Percentiles rank a stretch among this genome's conserved stretches.
Evolutionary conservation across 2,329 filamentous ascomycete genomes (phyloP).

Genomic region (Beauveria sp.): DNA sequence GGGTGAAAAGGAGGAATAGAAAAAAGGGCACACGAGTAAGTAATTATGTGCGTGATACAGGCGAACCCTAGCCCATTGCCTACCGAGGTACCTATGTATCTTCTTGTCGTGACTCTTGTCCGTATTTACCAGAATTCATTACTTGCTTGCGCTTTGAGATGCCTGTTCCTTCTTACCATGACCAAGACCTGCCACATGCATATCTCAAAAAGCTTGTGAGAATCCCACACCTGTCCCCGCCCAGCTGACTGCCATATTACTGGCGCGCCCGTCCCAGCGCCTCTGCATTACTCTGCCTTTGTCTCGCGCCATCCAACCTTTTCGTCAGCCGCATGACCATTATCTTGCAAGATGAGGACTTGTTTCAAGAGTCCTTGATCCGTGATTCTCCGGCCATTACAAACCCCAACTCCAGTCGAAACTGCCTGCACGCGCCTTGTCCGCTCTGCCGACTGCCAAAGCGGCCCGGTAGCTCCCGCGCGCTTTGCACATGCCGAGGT

Average conservation of each 20-base stretch:
- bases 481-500: conserved; percentile 4
- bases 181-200: background rate
- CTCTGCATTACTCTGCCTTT: background rate
- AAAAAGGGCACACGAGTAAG: background rate
- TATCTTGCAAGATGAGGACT: background rate
- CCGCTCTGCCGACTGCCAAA: background rate
- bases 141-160: too few relatives aligned
- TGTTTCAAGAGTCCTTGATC: background rate
- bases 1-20: background rate
- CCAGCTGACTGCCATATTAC: conserved; percentile 1
- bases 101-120: background rate
- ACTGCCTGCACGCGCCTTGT: background rate
- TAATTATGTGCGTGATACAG: background rate
- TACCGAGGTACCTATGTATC: too few relatives aligned
- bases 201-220: conserved; percentile 2
- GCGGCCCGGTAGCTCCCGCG: conserved; percentile 6
- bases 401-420: background rate
- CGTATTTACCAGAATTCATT: too few relatives aligned
- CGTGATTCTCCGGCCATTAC: background rate
- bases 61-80: background rate
- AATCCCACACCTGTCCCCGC: background rate
- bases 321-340: background rate
- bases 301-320: background rate
- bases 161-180: background rate
- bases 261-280: background rate